Base-by-base conservation (phyloP, 257 asterid species). In the Prunella vulgaris region DNA sequence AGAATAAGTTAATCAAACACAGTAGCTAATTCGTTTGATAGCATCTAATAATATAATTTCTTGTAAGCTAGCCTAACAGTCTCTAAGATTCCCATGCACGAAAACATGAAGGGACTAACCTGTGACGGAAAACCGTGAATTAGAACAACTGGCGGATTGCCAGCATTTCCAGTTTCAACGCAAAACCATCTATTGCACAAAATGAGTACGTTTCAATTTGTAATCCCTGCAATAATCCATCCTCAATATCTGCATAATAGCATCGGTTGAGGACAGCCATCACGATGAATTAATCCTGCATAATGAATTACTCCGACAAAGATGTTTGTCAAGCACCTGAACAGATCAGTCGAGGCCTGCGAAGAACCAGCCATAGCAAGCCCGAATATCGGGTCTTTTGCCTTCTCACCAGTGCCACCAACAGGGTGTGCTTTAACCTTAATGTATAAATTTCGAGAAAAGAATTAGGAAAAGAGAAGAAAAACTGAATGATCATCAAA, bases 101-200 rank as follows among this genome's bases (percentile, higher is more conserved):
- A 12, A 20, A 51, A 28, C 46, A 15, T 35, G 30, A 30, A 7
- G 52, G 30, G 52, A 68, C 83, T 74, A 51, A 88, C 97, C 95
- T 93, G 96, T 5, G 96, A 90, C 18, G 97, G 97, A 69, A 88
- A 85, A 0, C 98, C 97, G 51, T 93, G 97, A 77, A 93, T 76
- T 62, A 90, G 76, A 66, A 93, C 52, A 64, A 93, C 70, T 10
- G 94, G 85, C 63, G 88, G 89, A 70, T 82, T 82, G 30, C 69
- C 78, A 21, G 88, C 63, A 72, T 79, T 88, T 77, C 97, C 97
- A 25, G 80, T 85, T 73, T 93, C 92, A 44, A 93, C 86, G 78
- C 89, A 90, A 77, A 93, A 93, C 96, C 96, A 93, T 90, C 96
- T 90, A 88, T 78, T 83, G 92, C 84, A 84, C 90, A 86, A 88